Percentiles rank a stretch among this genome's conserved stretches.
Evolutionary conservation across 1,139 yeast genomes (phyloP).

Genomic region (Taiozyma sp.): DNA sequence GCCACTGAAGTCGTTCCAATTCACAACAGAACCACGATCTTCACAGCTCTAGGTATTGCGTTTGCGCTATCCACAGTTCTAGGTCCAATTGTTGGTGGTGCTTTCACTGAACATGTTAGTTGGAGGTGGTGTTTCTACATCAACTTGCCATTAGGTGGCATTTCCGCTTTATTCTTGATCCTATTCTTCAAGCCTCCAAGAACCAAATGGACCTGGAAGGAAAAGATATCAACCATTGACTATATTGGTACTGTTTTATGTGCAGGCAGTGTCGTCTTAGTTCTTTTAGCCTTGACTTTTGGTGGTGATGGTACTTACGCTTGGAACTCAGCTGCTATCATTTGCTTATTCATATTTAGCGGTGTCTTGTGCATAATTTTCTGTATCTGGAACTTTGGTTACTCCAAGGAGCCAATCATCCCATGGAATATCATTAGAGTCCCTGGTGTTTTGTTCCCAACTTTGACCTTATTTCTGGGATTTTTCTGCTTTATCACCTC

Average conservation of each 20-base stretch:
- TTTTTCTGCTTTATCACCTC: slow-evolving; percentile 40
- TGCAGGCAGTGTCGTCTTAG: slow-evolving; percentile 37
- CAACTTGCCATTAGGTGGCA: slow-evolving; percentile 65
- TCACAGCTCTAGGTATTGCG: slow-evolving; percentile 45
- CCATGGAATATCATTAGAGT: slow-evolving; percentile 36
- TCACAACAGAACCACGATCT: slow-evolving; percentile 46
- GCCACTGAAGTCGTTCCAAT: slow-evolving; percentile 59
- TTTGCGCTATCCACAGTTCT: slow-evolving; percentile 53
- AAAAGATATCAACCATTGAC: slow-evolving; percentile 43
- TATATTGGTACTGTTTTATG: slow-evolving; percentile 42
- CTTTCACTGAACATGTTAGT: slow-evolving; percentile 51
- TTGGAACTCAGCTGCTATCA: slow-evolving; percentile 56
- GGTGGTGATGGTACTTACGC: slow-evolving; percentile 39
- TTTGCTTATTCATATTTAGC: slow-evolving; percentile 50
- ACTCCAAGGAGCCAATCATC: slow-evolving; percentile 43
- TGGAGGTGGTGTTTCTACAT: slow-evolving; percentile 84
- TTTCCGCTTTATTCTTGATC: slow-evolving; percentile 41
- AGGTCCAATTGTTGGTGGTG: slow-evolving; percentile 71
- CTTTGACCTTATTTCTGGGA: slow-evolving; percentile 12
- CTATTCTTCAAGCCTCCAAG: slow-evolving; percentile 56
- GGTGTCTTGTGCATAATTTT: slow-evolving; percentile 39
- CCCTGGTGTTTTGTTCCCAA: slow-evolving; percentile 33
- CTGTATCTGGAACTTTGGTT: slow-evolving; percentile 42
- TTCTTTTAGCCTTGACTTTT: slow-evolving; percentile 47
- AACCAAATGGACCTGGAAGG: slow-evolving; percentile 36